Evolutionary conservation across 140 eudicot genomes (phyloP), one percentile per base, ranked within the genome.

Genomic region (Erigeron philadelphicus): DNA sequence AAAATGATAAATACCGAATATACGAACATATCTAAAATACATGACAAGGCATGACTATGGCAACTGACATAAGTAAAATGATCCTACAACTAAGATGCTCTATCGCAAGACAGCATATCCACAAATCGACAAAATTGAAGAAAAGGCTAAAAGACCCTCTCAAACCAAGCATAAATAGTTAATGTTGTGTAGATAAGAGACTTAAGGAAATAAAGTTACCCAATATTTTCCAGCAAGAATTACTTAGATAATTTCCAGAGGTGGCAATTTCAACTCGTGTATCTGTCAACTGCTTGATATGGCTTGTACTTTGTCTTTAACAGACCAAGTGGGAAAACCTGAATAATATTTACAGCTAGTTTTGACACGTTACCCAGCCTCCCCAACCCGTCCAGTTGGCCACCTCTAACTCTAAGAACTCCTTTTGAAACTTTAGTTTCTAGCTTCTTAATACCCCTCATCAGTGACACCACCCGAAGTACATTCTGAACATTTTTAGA

Each of bases 141-240:
- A 53, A 53, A 0, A 53, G 25, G 23, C 11, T 15, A 16, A 53
- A 6, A 53, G 38, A 53, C 10, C 58, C 58, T 53, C 58, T 53
- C 25, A 53, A 16, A 53, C 25, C 23, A 53, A 53, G 58, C 23
- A 53, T 15, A 15, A 53, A 19, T 59, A 11, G 23, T 5, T 5
- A 31, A 11, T 31, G 18, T 59, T 9, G 25, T 31, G 8, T 59
- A 59, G 12, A 59, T 59, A 41, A 59, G 64, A 59, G 11, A 59
- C 45, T 59, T 31, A 11, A 21, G 64, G 38, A 59, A 8, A 12
- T 42, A 60, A 60, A 60, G 46, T 60, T 31, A 35, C 65, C 64
- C 46, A 60, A 60, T 12, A 31, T 60, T 9, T 60, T 60, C 65
- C 15, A 17, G 31, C 65, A 60, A 13, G 65, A 50, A 11, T 38